These are phyloP conservation scores for Pichia norvegensis DNA, from an alignment of 1,139 yeast genomes.

Conservation along the genomic window DNA sequence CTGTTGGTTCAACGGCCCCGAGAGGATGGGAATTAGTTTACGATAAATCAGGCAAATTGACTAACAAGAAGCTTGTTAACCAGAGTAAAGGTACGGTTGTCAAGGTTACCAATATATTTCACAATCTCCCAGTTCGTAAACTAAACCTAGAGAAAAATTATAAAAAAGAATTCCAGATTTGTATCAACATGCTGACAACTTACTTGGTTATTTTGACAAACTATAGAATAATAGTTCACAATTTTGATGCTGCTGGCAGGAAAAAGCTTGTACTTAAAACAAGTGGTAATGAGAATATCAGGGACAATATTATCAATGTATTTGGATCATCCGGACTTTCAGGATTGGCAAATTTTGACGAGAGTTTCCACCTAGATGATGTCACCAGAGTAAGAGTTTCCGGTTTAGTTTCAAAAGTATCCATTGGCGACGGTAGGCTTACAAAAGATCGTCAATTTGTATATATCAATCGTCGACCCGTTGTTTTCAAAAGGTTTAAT, in stretches of 20 bases:
- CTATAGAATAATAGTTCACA: slow-evolving; percentile 52
- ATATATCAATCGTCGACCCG: slow-evolving; percentile 72
- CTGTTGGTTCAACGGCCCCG: slow-evolving; percentile 45
- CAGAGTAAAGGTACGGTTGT: slow-evolving; percentile 58
- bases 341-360: slow-evolving; percentile 45
- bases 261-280: slow-evolving; percentile 44
- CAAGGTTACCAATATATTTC: slow-evolving; percentile 44
- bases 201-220: slow-evolving; percentile 57
- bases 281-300: slow-evolving; percentile 39
- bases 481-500: slow-evolving; percentile 45
- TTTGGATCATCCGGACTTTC: slow-evolving; percentile 61
- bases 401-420: slow-evolving; percentile 68
- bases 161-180: slow-evolving; percentile 65
- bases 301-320: slow-evolving; percentile 55
- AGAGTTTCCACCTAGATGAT: slow-evolving; percentile 7
- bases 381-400: slow-evolving; percentile 30
- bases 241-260: slow-evolving; percentile 42
- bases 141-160: slow-evolving; percentile 63
- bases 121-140: slow-evolving; percentile 63
- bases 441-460: slow-evolving; percentile 67
- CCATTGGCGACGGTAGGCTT: slow-evolving; percentile 70
- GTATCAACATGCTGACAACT: slow-evolving; percentile 54
- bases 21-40: slow-evolving; percentile 48
- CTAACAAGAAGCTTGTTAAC: slow-evolving; percentile 34
- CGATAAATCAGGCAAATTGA: slow-evolving; percentile 45